Conservation (phyloP, 208 protist species). For the Leishmania turanica region DNA sequence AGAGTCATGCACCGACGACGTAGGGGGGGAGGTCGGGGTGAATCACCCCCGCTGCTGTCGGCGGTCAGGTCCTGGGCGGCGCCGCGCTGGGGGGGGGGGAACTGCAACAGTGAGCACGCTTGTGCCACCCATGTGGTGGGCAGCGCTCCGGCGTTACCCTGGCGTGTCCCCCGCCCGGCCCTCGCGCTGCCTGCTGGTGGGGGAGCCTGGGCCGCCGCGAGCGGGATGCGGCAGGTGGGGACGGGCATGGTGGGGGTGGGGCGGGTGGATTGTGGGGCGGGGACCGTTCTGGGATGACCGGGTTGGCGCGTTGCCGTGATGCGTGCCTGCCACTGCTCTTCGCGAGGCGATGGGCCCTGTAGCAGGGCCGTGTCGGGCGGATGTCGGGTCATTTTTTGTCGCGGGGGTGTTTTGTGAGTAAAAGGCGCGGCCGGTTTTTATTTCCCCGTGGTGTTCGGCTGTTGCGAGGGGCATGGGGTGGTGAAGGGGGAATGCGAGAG, state of each 20-base stretch:
- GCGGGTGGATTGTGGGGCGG: background rate
- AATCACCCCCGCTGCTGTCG: background rate
- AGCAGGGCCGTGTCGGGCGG: too few species aligned
- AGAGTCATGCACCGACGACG: background rate
- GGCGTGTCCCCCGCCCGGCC: background rate
- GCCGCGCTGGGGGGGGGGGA: background rate
- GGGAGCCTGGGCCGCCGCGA: background rate
- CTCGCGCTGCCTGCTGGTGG: background rate
- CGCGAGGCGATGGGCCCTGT: background rate
- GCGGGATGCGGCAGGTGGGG: background rate
- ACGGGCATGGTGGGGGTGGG: background rate
- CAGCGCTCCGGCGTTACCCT: background rate
- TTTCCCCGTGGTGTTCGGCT: too few species aligned
- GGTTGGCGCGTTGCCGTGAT: too few species aligned
- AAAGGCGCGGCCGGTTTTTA: too few species aligned
- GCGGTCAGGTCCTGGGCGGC: background rate
- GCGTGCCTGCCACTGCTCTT: background rate
- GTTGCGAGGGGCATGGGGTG: too few species aligned
- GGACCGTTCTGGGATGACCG: background rate
- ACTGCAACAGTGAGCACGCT: background rate
- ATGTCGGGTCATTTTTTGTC: background rate
- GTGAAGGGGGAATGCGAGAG: too few species aligned
- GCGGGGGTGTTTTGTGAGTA: accelerated
- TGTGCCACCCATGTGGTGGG: background rate
- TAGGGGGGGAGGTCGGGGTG: background rate